Conservation (phyloP, 371 early-diverging fungal genomes). For the Lichtheimia corymbifera region DNA sequence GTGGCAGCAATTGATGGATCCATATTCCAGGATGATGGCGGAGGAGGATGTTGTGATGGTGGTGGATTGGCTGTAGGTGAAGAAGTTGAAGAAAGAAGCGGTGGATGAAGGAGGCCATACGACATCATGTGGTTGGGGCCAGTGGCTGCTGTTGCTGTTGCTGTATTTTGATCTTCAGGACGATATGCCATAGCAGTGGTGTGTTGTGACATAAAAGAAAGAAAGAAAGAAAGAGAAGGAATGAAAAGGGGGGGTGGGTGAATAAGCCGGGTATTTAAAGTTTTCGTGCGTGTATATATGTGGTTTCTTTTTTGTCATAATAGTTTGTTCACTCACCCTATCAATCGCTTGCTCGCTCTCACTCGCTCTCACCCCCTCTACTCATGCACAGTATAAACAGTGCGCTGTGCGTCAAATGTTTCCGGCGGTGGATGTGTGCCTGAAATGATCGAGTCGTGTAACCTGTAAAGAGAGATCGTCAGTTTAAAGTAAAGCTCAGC, state of each 20-base stretch:
- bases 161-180: conserved; percentile 3
- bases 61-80: neutral
- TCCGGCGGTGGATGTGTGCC: too few relatives aligned
- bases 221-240: conserved; percentile 6
- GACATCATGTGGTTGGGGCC: neutral
- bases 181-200: neutral
- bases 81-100: neutral
- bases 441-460: too few relatives aligned
- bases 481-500: too few relatives aligned
- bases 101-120: neutral
- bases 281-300: neutral
- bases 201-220: neutral
- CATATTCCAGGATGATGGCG: neutral
- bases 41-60: neutral
- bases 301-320: neutral
- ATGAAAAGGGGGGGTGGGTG: conserved; percentile 1
- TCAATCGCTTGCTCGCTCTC: too few relatives aligned
- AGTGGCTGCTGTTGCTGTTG: conserved; percentile 3
- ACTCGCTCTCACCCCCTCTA: too few relatives aligned
- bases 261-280: conserved; percentile 1
- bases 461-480: too few relatives aligned
- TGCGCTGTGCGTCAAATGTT: too few relatives aligned
- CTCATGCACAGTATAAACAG: too few relatives aligned
- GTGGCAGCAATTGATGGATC: neutral
- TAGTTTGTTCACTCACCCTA: too few relatives aligned